Percentiles rank a stretch among this genome's conserved stretches.
These are phyloP conservation scores for Blastomyces silverae DNA, from an alignment of 2,329 filamentous ascomycete species.

Conservation along the genomic window DNA sequence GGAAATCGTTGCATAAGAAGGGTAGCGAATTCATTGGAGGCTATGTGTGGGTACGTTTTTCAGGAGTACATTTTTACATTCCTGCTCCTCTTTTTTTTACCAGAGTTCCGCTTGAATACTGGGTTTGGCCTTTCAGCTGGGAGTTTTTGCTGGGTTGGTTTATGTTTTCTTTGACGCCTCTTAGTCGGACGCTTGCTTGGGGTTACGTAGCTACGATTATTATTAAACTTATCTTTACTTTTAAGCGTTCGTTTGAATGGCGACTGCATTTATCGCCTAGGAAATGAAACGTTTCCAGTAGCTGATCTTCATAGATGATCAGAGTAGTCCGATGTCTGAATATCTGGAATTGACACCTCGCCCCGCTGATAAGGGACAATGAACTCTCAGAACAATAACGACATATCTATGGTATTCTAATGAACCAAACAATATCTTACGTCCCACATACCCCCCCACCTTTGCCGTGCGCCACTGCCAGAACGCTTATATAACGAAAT, in stretches of 20 bases:
- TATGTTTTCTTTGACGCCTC: background rate
- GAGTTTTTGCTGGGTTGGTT: background rate
- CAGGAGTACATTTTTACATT: background rate
- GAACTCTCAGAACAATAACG: background rate
- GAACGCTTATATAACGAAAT: background rate
- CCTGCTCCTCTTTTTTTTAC: background rate
- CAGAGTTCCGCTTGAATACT: background rate
- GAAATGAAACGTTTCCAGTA: background rate
- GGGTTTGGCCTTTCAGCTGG: background rate
- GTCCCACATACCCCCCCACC: background rate
- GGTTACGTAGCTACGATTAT: background rate
- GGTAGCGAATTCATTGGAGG: conserved; percentile 23
- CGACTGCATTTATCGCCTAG: background rate
- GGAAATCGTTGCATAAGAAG: conserved; percentile 29
- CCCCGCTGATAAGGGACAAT: background rate
- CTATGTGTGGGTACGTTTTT: background rate
- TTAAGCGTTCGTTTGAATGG: background rate
- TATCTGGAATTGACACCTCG: background rate
- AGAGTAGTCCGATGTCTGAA: background rate
- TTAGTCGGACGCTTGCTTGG: background rate
- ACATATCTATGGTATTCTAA: background rate
- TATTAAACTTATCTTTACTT: background rate
- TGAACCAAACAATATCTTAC: background rate
- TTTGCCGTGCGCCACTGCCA: background rate
- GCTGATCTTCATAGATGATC: background rate